phyloP scores from a whole-genome alignment of 2,329 filamentous ascomycete genomes.

The Sarocladium kiliense region DNA sequence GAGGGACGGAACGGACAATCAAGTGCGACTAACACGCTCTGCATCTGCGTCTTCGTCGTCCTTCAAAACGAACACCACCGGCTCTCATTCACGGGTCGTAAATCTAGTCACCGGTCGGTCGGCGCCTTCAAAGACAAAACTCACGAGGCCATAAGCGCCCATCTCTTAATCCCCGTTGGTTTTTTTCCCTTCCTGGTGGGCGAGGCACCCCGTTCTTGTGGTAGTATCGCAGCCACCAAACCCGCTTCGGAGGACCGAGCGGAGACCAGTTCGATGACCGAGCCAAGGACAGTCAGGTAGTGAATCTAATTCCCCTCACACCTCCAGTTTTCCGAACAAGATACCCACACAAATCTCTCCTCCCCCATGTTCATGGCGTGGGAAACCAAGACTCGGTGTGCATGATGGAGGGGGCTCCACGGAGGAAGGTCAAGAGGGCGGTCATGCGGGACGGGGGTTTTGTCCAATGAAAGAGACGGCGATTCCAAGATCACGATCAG shows the following conservation, averaged over 20 bases:
- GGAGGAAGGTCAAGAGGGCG: not conserved
- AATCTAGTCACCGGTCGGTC: too few species aligned
- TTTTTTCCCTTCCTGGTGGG: not conserved
- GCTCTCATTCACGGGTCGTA: too few species aligned
- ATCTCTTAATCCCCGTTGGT: not conserved
- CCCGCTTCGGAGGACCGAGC: not conserved
- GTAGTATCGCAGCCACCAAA: not conserved
- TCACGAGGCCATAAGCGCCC: too few species aligned
- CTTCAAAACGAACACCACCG: too few species aligned
- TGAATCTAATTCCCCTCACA: not conserved
- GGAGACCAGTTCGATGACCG: conserved; percentile 1
- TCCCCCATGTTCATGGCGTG: too few species aligned
- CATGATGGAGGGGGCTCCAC: conserved; percentile 1
- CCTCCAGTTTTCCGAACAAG: too few species aligned
- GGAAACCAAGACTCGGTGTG: not conserved
- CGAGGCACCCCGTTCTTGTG: not conserved
- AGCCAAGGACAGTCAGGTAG: not conserved
- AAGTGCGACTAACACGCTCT: not conserved
- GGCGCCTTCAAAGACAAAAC: too few species aligned
- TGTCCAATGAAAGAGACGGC: not conserved
- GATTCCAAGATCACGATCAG: conserved; percentile 8
- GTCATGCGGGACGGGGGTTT: not conserved
- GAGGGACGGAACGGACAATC: not conserved
- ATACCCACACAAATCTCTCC: too few species aligned
- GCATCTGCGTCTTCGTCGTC: not conserved